Evolutionary conservation across 2,329 filamentous ascomycete species (phyloP), one percentile per base, ranked within the genome.

Genomic region (Diplocarpon rosae): DNA sequence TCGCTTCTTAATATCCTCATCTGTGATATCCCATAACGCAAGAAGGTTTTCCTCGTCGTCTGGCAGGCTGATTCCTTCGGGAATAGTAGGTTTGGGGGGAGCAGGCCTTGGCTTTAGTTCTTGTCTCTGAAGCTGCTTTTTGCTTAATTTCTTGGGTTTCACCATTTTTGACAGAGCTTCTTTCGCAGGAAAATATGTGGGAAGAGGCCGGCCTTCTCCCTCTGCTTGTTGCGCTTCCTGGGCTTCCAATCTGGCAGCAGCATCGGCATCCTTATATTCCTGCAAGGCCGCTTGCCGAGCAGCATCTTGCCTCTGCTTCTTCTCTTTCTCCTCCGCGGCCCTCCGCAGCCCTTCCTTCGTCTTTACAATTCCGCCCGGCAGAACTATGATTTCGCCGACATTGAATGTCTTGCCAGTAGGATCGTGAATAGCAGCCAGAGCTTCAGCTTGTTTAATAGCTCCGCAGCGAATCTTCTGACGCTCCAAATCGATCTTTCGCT

Each of bases 31-130:
- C 59, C 59, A 63, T 28, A 63, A 41, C 2, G 48, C 51, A 40
- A 62, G 48, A 38, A 56, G 57, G 48, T 63, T 53, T 39, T 60
- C 52, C 45, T 63, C 61, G 14, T 51, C 59, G 13, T 58, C 56
- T 5, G 57, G 56, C 11, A 60, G 37, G 6, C 20, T 43, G 31
- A 58, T 51, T 16, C 52, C 49, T 14, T 58, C 51, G 8, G 61
- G 60, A 35, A 62, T 51, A 16, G 52, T 44, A n/a, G 60, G 56
- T 34, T 46, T 56, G 12, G 56, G 51, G 9, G 53, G 54, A 13
- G 51, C 42, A 15, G 48, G 42, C 34, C 50, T 50, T 20, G 48
- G 49, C 35, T 51, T 45, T 31, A 49, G 48, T 14, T 52, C 49
- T 37, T 51, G 48, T 48, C 46, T 49, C 13, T 48, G 43, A 36